Evolutionary conservation across 83 land plant genomes (phyloP).

Genomic region (Thuja plicata): DNA sequence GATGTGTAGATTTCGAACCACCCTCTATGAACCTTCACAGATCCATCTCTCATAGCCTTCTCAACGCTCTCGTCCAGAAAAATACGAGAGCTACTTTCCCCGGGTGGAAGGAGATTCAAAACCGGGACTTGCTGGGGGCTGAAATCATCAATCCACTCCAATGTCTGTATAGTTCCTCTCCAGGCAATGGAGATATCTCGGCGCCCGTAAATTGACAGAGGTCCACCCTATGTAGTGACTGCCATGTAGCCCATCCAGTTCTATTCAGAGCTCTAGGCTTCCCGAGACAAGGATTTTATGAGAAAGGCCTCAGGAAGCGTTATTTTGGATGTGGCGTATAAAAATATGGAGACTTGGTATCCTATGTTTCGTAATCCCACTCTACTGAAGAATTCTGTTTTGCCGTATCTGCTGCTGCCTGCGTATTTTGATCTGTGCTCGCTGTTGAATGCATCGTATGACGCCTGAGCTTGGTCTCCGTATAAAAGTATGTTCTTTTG

Average conservation of each 20-base stretch:
- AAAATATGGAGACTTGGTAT: conserved; percentile 27
- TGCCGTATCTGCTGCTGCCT: conserved; percentile 45
- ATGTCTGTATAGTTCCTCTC: conserved; percentile 26
- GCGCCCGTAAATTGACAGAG: conserved; percentile 16
- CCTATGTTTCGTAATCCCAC: conserved; percentile 19
- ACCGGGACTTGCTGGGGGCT: conserved; percentile 11
- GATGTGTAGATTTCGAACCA: conserved; percentile 65
- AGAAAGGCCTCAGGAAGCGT: conserved; percentile 12
- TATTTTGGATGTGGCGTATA: conserved; percentile 46
- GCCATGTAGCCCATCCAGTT: conserved; percentile 64
- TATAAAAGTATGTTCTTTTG: conserved; percentile 41
- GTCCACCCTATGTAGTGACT: conserved; percentile 2
- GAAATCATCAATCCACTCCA: conserved; percentile 44
- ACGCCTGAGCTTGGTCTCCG: conserved; percentile 20
- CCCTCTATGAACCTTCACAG: conserved; percentile 44
- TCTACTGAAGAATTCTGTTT: conserved; percentile 23
- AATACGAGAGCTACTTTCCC: too few species aligned
- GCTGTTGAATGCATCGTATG: conserved; percentile 58
- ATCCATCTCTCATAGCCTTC: not conserved
- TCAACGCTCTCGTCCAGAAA: not conserved
- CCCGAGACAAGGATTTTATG: conserved; percentile 15
- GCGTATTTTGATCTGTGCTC: conserved; percentile 36
- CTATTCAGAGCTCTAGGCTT: conserved; percentile 23
- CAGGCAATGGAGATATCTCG: conserved; percentile 33
- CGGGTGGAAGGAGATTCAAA: not conserved